A percentile compares a stretch with the other conserved stretches of the same genome.
phyloP scores from a whole-genome alignment of 2,329 filamentous ascomycete species.

The Talaromyces sp. region DNA sequence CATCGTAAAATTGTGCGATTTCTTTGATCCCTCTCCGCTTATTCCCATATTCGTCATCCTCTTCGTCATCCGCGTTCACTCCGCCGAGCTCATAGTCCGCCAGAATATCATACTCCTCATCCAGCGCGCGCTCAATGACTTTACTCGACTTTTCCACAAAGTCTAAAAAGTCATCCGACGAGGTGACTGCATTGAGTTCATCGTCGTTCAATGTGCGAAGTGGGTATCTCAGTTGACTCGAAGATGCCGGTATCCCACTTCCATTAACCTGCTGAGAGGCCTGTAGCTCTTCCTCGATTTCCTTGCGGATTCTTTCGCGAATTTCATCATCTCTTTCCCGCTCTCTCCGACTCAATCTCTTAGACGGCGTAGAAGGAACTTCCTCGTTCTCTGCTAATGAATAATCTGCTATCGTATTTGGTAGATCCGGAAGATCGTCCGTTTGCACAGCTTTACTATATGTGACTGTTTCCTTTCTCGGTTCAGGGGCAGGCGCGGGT shows the following conservation, averaged over 20 bases:
- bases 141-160: slow-evolving; percentile 96
- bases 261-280: slow-evolving; percentile 54
- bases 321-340: slow-evolving; percentile 86
- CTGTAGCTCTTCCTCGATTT: slow-evolving; percentile 89
- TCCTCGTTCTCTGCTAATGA: slow-evolving; percentile 58
- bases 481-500: slow-evolving; percentile 61
- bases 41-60: slow-evolving; percentile 62
- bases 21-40: slow-evolving; percentile 61
- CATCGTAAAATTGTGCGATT: slow-evolving; percentile 88
- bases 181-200: slow-evolving; percentile 84
- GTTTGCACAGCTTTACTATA: slow-evolving; percentile 98
- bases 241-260: slow-evolving; percentile 37
- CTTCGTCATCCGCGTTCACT: slow-evolving; percentile 68
- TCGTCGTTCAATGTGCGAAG: slow-evolving; percentile 75
- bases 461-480: slow-evolving; percentile 73
- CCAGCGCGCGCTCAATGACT: slow-evolving; percentile 90
- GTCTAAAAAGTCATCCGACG: slow-evolving; percentile 88
- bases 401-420: slow-evolving; percentile 52
- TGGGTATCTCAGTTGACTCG: slow-evolving; percentile 62
- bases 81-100: slow-evolving; percentile 88
- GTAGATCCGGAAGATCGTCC: slow-evolving; percentile 62
- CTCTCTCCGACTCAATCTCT: slow-evolving; percentile 73
- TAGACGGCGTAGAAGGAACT: slow-evolving; percentile 58
- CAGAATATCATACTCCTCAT: slow-evolving; percentile 93
- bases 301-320: slow-evolving; percentile 74